Evolutionary conservation across 441 rosid genomes (phyloP).

Genomic region (Biscutella laevigata): DNA sequence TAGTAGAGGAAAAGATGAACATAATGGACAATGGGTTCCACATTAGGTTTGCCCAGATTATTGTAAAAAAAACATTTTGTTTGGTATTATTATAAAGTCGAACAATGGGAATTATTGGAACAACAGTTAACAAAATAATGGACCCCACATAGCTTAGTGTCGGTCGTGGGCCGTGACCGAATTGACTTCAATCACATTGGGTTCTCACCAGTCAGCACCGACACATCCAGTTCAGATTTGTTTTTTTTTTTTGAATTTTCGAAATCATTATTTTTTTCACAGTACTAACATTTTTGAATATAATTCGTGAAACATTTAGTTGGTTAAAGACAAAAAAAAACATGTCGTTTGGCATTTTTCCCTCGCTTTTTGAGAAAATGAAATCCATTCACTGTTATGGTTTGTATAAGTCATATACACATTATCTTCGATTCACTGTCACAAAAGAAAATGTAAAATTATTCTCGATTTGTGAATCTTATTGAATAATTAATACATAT

Average conservation of each 20-base stretch:
- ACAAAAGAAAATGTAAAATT: neutral
- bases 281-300: neutral
- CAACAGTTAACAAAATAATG: neutral
- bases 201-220: conserved; percentile 17
- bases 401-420: neutral
- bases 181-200: conserved; percentile 7
- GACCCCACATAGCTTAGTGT: conserved; percentile 20
- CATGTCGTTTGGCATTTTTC: neutral
- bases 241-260: neutral
- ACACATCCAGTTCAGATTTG: conserved; percentile 7
- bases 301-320: neutral
- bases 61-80: conserved; percentile 9
- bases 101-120: conserved; percentile 18
- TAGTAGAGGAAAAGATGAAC: too few species aligned
- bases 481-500: conserved; percentile 6
- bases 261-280: neutral
- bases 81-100: conserved; percentile 1
- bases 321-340: neutral
- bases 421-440: neutral
- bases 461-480: neutral
- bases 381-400: neutral
- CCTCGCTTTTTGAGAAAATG: neutral
- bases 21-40: too few species aligned
- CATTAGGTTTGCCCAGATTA: too few species aligned
- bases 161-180: conserved; percentile 15